A percentile compares a stretch with the other conserved stretches of the same genome.
These are phyloP conservation scores for Saccharomycopsis olivae DNA, from an alignment of 805 yeast genomes.

Conservation along the genomic window DNA sequence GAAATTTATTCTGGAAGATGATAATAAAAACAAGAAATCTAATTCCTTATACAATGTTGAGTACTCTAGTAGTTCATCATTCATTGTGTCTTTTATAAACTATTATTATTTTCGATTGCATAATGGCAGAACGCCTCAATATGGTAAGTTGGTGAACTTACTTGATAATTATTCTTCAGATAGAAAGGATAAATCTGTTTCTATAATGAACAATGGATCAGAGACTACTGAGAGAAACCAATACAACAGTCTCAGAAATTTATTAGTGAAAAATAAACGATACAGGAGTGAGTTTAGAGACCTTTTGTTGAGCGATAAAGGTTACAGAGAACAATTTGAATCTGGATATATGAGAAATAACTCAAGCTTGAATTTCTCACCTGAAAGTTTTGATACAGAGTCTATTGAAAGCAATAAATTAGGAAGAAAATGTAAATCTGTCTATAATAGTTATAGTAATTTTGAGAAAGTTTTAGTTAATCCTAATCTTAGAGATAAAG, in stretches of 20 bases:
- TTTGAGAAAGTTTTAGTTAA: slow-evolving; percentile 10
- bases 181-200: neutral
- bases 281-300: slow-evolving; percentile 12
- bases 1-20: neutral
- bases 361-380: slow-evolving; percentile 14
- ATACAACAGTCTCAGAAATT: slow-evolving; percentile 10
- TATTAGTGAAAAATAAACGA: slow-evolving; percentile 9
- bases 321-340: slow-evolving; percentile 15
- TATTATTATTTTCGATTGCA: slow-evolving; percentile 2
- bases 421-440: slow-evolving; percentile 5
- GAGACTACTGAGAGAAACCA: slow-evolving; percentile 11
- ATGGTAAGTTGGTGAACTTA: slow-evolving; percentile 7
- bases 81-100: slow-evolving; percentile 9
- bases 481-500: neutral
- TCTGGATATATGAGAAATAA: slow-evolving; percentile 11
- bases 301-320: slow-evolving; percentile 13
- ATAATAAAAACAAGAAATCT: neutral
- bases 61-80: slow-evolving; percentile 10
- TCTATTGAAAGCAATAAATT: neutral
- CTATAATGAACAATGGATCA: neutral
- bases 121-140: slow-evolving; percentile 7
- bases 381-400: slow-evolving; percentile 4
- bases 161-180: slow-evolving; percentile 3
- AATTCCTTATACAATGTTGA: slow-evolving; percentile 5
- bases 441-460: slow-evolving; percentile 11